Evolutionary conservation across 2,329 filamentous ascomycete species (phyloP).

Genomic region (Mollisia scopiformis): DNA sequence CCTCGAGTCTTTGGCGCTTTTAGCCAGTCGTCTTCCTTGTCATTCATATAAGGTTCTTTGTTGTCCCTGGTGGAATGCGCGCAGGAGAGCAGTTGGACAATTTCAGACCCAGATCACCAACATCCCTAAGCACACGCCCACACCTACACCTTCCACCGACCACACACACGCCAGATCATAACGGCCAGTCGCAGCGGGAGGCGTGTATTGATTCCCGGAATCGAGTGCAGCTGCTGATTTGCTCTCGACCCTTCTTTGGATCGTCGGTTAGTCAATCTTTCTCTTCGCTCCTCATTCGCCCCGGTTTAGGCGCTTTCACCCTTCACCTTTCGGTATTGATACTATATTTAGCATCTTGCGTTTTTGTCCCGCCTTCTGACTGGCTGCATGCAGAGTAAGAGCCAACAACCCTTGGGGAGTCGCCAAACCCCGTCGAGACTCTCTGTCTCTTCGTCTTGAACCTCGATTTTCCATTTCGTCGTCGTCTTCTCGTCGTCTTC

Average conservation of each 20-base stretch:
- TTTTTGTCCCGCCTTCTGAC: constrained; percentile 18
- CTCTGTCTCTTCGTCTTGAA: constrained; percentile 22
- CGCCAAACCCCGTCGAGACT: constrained; percentile 21
- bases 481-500: constrained; percentile 9
- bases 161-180: constrained; percentile 3
- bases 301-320: constrained; percentile 24
- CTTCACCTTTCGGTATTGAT: constrained; percentile 15
- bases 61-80: constrained; percentile 23
- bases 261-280: constrained; percentile 21
- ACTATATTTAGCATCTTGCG: constrained; percentile 28
- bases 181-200: constrained; percentile 19
- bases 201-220: constrained; percentile 14
- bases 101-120: no score
- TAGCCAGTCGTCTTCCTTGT: not conserved
- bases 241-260: constrained; percentile 7
- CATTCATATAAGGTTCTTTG: constrained; percentile 12
- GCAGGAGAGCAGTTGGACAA: constrained; percentile 7
- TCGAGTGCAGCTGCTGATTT: constrained; percentile 17
- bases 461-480: constrained; percentile 13
- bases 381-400: constrained; percentile 23
- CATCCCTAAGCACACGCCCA: no score
- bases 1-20: constrained; percentile 1
- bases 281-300: constrained; percentile 17
- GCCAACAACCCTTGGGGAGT: no score
- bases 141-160: constrained; percentile 2